phyloP scores from a whole-genome alignment of 2,329 filamentous ascomycete species.

The Ophiostoma australiae region DNA sequence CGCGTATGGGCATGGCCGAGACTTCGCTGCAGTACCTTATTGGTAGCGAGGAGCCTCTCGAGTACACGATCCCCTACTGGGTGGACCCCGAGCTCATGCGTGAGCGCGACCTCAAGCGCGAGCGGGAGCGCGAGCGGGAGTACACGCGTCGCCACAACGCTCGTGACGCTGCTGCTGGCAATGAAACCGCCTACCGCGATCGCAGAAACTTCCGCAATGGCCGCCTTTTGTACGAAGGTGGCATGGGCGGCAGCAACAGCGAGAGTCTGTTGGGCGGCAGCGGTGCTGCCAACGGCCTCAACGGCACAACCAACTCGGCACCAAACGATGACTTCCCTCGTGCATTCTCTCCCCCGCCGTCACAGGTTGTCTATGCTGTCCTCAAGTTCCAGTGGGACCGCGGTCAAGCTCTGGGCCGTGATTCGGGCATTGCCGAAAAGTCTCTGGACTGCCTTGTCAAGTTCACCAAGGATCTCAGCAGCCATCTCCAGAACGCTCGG shows the following conservation, averaged over 20 bases:
- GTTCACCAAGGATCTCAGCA: conserved; percentile 57
- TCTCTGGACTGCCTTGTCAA: conserved; percentile 55
- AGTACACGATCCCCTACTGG: conserved; percentile 58
- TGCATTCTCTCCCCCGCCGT: conserved; percentile 38
- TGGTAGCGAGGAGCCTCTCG: conserved; percentile 60
- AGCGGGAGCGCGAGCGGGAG: conserved; percentile 20
- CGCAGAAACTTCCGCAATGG: conserved; percentile 26
- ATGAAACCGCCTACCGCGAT: conserved; percentile 18
- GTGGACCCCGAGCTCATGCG: conserved; percentile 34
- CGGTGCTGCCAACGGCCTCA: conserved; percentile 7
- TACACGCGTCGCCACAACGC: conserved; percentile 19
- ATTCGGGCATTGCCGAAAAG: conserved; percentile 47
- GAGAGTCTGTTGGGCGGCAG: conserved; percentile 19
- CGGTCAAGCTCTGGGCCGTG: conserved; percentile 52
- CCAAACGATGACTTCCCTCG: conserved; percentile 24
- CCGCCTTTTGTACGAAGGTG: conserved; percentile 24
- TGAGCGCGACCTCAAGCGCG: conserved; percentile 26
- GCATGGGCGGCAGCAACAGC: conserved; percentile 19
- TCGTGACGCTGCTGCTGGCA: conserved; percentile 19
- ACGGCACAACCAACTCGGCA: not conserved
- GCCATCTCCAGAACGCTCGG: conserved; percentile 50
- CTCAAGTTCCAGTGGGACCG: conserved; percentile 96
- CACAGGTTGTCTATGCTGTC: conserved; percentile 90
- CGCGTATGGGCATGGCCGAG: conserved; percentile 88
- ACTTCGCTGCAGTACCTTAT: conserved; percentile 92